Evolutionary conservation across 1,139 yeast species (phyloP).

Genomic region (Meyerozyma elateridarum): DNA sequence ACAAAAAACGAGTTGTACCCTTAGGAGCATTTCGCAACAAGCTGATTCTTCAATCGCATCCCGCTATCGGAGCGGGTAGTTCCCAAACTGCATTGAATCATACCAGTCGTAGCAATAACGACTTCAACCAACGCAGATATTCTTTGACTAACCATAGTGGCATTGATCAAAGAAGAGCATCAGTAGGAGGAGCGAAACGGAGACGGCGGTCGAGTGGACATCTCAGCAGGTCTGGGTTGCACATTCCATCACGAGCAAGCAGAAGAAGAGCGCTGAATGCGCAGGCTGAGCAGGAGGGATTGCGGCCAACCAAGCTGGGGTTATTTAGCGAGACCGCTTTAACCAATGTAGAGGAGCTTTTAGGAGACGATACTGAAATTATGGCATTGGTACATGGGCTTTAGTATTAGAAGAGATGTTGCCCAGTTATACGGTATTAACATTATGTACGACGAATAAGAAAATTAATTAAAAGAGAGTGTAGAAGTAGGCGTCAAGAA

Average conservation of each 20-base stretch:
- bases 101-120: slow-evolving; percentile 19
- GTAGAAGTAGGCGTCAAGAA: no score
- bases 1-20: slow-evolving; percentile 62
- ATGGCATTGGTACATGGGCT: slow-evolving; percentile 44
- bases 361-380: slow-evolving; percentile 44
- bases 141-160: slow-evolving; percentile 12
- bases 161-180: slow-evolving; percentile 11
- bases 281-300: slow-evolving; percentile 73
- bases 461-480: no score
- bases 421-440: no score
- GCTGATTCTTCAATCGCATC: slow-evolving; percentile 39
- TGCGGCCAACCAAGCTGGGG: slow-evolving; percentile 69
- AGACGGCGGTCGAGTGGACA: slow-evolving; percentile 6
- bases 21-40: slow-evolving; percentile 86
- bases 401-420: slow-evolving; percentile 11
- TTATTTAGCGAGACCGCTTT: slow-evolving; percentile 68
- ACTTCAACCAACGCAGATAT: slow-evolving; percentile 14
- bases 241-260: slow-evolving; percentile 23
- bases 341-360: slow-evolving; percentile 62
- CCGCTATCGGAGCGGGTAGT: slow-evolving; percentile 7
- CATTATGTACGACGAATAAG: no score
- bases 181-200: slow-evolving; percentile 8
- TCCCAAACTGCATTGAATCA: slow-evolving; percentile 22
- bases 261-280: slow-evolving; percentile 58
- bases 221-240: slow-evolving; percentile 11